Evolutionary conservation across 768 basidiomycete species (phyloP), one percentile per base, ranked within the genome.

Genomic region (Agaricus sinodeliciosus): DNA sequence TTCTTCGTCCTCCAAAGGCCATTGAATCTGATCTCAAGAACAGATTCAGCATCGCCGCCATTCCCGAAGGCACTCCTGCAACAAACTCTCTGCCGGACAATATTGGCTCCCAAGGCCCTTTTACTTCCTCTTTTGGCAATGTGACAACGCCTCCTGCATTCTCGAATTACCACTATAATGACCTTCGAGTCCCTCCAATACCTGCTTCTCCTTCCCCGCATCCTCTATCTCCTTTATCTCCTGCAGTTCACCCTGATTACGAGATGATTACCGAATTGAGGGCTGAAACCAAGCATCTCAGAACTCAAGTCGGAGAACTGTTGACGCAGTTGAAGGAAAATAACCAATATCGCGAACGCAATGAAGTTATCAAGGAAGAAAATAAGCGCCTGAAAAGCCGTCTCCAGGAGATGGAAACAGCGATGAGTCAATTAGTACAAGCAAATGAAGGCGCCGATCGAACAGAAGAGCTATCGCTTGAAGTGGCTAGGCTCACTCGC

Each of bases 401-500:
- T 46, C 37, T 66, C 1, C 58, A 54, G 3, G 68, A 70, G 3
- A 63, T 67, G 61, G 68, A 70, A 48, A 48, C 55, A 28, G 68
- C 61, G 13, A 65, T 66, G 55, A 59, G 57, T 22, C 61, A 66
- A 28, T 59, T 63, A 9, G 55, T 65, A 6, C 54, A 60, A 15
- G 60, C 61, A 34, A 64, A 57, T 42, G 63, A 57, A 57, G 46
- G 59, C 61, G 40, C 53, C 59, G 27, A 60, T 57, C 28, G 60
- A 60, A 41, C 54, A 6, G 67, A 67, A 8, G 61, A 61, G n/a
- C 63, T 69, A 34, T 55, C 60, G 0, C 56, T 55, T 25, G 67
- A 72, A 37, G 67, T 70, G 18, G 58, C 57, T 9, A 41, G 60
- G 12, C 58, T 72, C 0, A 55, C 64, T 7, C 54, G 58, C 2